phyloP scores from a whole-genome alignment of 306 rosid species.

The Trifolium subterraneum region DNA sequence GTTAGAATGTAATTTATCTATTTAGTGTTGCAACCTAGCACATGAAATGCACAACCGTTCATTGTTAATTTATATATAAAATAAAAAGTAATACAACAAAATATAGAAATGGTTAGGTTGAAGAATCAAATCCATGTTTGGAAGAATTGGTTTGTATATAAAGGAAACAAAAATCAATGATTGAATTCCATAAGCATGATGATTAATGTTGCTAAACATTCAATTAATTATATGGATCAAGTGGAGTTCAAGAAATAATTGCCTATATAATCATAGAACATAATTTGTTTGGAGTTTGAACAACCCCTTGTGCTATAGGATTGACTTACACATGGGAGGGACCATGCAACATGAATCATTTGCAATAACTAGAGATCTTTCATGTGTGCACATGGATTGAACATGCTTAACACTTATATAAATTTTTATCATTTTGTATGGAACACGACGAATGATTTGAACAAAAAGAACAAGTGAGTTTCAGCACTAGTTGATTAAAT shows the following conservation, averaged over 20 bases:
- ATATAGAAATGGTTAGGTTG: constrained; percentile 29
- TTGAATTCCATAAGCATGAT: constrained; percentile 39
- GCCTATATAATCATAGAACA: constrained; percentile 33
- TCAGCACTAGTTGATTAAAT: background rate
- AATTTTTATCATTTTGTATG: constrained; percentile 22
- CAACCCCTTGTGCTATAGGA: constrained; percentile 34
- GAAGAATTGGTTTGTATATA: constrained; percentile 34
- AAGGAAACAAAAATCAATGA: constrained; percentile 40
- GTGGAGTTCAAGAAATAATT: constrained; percentile 49
- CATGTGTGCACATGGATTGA: constrained; percentile 75
- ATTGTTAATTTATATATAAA: constrained; percentile 1
- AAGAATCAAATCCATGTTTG: constrained; percentile 54
- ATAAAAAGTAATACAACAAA: background rate
- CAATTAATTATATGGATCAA: constrained; percentile 44
- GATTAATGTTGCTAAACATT: constrained; percentile 25
- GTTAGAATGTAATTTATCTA: constrained; percentile 3
- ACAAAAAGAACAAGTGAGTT: constrained; percentile 4
- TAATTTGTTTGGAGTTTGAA: constrained; percentile 35
- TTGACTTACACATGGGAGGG: constrained; percentile 58
- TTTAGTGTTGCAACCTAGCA: constrained; percentile 33
- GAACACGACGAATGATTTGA: constrained; percentile 34
- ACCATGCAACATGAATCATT: constrained; percentile 55
- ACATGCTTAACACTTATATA: constrained; percentile 55
- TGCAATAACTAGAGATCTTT: constrained; percentile 40
- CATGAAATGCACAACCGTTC: constrained; percentile 41